Evolutionary conservation across 177 flowering plant species (phyloP), one percentile per base, ranked within the genome.

Genomic region (Telopea speciosissima): DNA sequence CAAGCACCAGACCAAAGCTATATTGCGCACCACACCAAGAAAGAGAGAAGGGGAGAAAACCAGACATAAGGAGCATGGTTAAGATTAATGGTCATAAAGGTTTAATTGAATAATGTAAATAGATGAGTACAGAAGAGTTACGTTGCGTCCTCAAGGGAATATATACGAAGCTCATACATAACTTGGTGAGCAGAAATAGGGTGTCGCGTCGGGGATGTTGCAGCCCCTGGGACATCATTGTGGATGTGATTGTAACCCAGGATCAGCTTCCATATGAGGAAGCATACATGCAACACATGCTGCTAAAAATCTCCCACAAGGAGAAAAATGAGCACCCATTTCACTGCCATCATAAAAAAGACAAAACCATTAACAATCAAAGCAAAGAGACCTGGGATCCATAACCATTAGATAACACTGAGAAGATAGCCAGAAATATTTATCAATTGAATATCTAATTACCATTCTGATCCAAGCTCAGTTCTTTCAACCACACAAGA

Each of bases 291-390:
- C 90, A 59, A 89, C 93, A 84, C 93, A 96, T 6, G 93, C 99
- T 31, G 99, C 99, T 81, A 96, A 85, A 83, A 81, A 96, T 83
- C 92, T 90, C 67, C 99, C 99, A 82, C 99, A 96, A 23, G 99
- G 99, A 6, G 99, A 96, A 83, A 96, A 96, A 80, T 96, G 99
- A 42, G 99, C 97, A 73, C 99, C 99, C 99, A 96, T 96, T 83
- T 96, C 99, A 85, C 99, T 96, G 92, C 74, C 67, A 77, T 54
- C 65, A 71, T 54, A 62, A 40, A 4, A n/a, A 70, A 31, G 8
- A 36, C 19, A 25, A 11, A 76, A 24, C 44, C 52, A 68, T 72
- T 66, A 78, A 60, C 19, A 63, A 44, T 56, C 61, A 62, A n/a
- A 25, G 3, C 40, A 21, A 64, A 52, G 65, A 8, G 10, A 40